Base-by-base conservation (phyloP, 2,329 filamentous ascomycete species). In the Apiospora sp. region DNA sequence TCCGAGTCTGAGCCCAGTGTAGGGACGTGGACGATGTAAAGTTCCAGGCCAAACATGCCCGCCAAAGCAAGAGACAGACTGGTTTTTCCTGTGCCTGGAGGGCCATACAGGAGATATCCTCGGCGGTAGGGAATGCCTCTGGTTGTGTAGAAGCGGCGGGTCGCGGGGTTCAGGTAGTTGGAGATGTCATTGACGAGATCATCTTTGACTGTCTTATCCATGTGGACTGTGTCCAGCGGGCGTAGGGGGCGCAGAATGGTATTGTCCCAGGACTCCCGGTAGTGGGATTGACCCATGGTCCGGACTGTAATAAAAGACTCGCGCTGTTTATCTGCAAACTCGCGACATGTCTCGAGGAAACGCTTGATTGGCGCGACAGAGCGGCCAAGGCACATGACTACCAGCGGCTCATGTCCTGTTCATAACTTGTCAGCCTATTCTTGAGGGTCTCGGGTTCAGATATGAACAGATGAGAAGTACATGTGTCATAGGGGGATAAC, bases 31-130 rank as follows among this genome's bases (percentile, higher is more conserved):
- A 94, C 80, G 76, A 94, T 90, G 64, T 92, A 92, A 76, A 94
- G 92, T 78, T 93, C 92, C 76, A 93, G 93, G 75, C 93, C 90
- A 70, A 94, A 84, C 69, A 90, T 84, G 4, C 92, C 92, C 1
- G 93, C 93, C 10, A 94, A 83, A 0, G 92, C 92, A 77, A 94
- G 90, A 48, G 94, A 93, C 75, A 94, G 93, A 0, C 91, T 93
- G 71, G 91, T 93, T 81, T 95, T 94, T 51, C 93, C 92, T 0
- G 91, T 94, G 0, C 92, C 92, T 0, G 92, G 92, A 1, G 92
- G 92, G 0, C 92, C 92, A 76, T 94, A 89, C 0, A 94, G 86
- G 6, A 94, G 86, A 77, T 94, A 94, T 13, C 92, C 93, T 70
- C 92, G 85, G 14, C 92, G 87, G 78, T 94, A 94, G 0, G 93